phyloP scores from a whole-genome alignment of 2,329 filamentous ascomycete species.

The Fusarium sterilihyphosum region DNA sequence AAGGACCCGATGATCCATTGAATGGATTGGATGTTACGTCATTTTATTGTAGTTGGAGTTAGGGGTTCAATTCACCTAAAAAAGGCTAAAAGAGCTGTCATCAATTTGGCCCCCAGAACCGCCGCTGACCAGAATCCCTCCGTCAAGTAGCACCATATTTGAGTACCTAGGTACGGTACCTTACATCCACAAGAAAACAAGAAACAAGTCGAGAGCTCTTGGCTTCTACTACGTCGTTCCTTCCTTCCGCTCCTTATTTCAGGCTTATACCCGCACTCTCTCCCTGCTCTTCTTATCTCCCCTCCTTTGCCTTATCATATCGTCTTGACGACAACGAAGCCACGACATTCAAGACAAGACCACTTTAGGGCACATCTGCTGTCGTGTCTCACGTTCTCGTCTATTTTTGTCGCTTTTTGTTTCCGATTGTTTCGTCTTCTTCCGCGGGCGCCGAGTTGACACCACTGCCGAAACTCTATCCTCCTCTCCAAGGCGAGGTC shows the following conservation, averaged over 20 bases:
- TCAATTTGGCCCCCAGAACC: not conserved
- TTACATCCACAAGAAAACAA: not conserved
- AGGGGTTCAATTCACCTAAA: conserved; percentile 14
- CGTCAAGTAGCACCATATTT: not conserved
- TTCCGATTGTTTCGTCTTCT: conserved; percentile 4
- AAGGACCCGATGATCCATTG: conserved; percentile 1
- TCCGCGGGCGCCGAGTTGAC: conserved; percentile 3
- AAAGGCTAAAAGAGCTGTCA: conserved; percentile 9
- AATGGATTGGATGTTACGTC: conserved; percentile 22
- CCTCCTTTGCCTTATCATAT: not conserved
- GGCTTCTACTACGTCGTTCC: conserved; percentile 18
- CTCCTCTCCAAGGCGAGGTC: not conserved
- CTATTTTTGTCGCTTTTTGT: not conserved
- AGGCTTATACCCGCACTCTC: not conserved
- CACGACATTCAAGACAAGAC: not conserved
- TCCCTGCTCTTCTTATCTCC: not conserved
- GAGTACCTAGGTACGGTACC: not conserved
- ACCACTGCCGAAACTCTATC: not conserved
- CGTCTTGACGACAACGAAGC: conserved; percentile 12
- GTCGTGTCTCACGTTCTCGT: conserved; percentile 13
- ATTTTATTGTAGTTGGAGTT: conserved; percentile 7
- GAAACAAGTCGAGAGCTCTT: conserved; percentile 29
- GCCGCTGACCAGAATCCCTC: not conserved
- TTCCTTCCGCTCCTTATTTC: not conserved
- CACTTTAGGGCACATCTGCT: not conserved